Percentiles rank a stretch among this genome's conserved stretches.
Conservation (phyloP, 345 rosid genomes). For the Salix caprea region DNA sequence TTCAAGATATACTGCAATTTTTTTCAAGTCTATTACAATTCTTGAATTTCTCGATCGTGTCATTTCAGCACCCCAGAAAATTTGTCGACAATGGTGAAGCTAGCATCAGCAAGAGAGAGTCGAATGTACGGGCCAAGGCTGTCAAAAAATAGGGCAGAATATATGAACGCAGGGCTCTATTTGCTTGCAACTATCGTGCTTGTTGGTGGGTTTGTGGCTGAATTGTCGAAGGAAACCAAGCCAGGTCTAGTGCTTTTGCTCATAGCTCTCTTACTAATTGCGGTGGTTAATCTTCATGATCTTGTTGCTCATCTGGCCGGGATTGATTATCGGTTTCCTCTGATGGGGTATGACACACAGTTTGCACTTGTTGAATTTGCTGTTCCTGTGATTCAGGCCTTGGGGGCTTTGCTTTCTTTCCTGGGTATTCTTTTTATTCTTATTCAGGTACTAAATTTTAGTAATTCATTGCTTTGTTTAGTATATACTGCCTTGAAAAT, state of each 20-base stretch:
- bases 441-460: conserved; percentile 43
- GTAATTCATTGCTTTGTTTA: background rate
- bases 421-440: conserved; percentile 57
- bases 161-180: conserved; percentile 69
- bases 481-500: too few relatives aligned
- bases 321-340: conserved; percentile 51
- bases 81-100: conserved; percentile 62
- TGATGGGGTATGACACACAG: conserved; percentile 65
- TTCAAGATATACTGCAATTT: too few relatives aligned
- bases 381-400: conserved; percentile 56
- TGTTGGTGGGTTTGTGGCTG: conserved; percentile 51
- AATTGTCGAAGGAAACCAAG: conserved; percentile 58
- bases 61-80: background rate
- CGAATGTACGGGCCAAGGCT: conserved; percentile 63
- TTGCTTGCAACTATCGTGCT: conserved; percentile 58
- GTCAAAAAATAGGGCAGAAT: conserved; percentile 58
- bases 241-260: conserved; percentile 65
- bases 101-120: conserved; percentile 71
- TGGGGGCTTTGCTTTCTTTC: conserved; percentile 59
- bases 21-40: background rate
- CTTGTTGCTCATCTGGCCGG: conserved; percentile 77
- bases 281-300: conserved; percentile 60
- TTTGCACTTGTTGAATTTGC: conserved; percentile 71
- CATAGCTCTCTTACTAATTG: conserved; percentile 45
- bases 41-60: background rate